Conservation (phyloP, 805 yeast genomes). For the Lachancea waltii region DNA sequence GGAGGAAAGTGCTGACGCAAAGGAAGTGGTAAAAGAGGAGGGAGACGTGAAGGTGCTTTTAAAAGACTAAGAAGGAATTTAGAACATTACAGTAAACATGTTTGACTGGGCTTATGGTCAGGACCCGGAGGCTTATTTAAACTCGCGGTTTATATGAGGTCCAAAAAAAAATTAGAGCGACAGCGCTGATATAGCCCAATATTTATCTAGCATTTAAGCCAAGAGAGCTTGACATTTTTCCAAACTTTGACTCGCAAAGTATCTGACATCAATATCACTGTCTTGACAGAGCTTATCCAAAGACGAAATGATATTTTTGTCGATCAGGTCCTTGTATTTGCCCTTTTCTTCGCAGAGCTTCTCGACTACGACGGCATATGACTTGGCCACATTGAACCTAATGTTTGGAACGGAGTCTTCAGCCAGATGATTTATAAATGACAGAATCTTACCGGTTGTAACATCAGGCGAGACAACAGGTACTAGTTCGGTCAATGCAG, state of each 20-base stretch:
- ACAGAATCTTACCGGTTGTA: slow-evolving; percentile 61
- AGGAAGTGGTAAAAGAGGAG: background rate
- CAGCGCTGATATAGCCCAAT: background rate
- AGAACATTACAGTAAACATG: too few species aligned
- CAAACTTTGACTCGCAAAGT: slow-evolving; percentile 66
- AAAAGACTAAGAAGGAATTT: background rate
- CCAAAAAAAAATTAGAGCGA: too few species aligned
- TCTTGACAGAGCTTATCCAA: slow-evolving; percentile 63
- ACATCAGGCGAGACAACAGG: slow-evolving; percentile 59
- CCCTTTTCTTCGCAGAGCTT: slow-evolving; percentile 36
- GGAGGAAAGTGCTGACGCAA: slow-evolving; percentile 3
- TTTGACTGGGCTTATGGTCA: too few species aligned
- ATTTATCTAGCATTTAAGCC: slow-evolving; percentile 5
- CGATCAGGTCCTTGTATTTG: slow-evolving; percentile 34
- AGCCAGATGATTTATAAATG: slow-evolving; percentile 66
- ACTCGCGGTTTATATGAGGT: too few species aligned
- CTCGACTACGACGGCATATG: slow-evolving; percentile 57
- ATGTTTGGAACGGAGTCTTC: slow-evolving; percentile 90
- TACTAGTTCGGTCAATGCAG: slow-evolving; percentile 76
- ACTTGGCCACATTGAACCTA: slow-evolving; percentile 89
- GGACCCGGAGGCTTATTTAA: too few species aligned
- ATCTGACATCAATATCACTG: slow-evolving; percentile 83
- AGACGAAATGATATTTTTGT: slow-evolving; percentile 51
- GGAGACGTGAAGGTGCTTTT: slow-evolving; percentile 3
- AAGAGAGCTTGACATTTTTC: slow-evolving; percentile 28